Evolutionary conservation across 23 red algal genomes (phyloP).

Genomic region (Gracilaria domingensis): DNA sequence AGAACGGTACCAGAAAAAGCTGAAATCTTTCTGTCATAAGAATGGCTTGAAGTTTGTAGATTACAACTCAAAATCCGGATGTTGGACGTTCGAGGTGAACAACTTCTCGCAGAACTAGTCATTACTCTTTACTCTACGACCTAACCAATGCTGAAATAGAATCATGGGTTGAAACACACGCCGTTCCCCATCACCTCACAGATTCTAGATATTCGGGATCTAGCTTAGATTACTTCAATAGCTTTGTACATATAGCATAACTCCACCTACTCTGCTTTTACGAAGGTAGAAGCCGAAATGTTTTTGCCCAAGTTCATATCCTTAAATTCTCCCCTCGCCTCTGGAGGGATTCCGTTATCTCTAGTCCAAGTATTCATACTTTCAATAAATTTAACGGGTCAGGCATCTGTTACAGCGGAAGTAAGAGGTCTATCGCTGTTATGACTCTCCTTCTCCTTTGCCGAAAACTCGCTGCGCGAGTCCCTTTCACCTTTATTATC

Average conservation of each 20-base stretch:
- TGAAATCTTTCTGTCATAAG: constrained; percentile 74
- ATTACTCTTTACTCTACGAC: constrained; percentile 7
- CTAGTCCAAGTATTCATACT: neutral
- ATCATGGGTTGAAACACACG: neutral
- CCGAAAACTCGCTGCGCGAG: constrained; percentile 5
- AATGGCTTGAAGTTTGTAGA: constrained; percentile 71
- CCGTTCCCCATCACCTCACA: neutral
- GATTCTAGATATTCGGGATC: neutral
- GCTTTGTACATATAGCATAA: constrained; percentile 11
- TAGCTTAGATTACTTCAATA: constrained; percentile 1
- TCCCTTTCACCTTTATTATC: neutral
- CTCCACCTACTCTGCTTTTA: neutral
- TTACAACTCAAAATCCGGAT: constrained; percentile 73
- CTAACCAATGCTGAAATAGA: neutral
- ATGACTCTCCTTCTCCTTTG: constrained; percentile 3
- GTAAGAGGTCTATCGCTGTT: neutral
- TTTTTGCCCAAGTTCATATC: neutral
- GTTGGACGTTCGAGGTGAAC: constrained; percentile 80
- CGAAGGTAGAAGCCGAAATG: neutral
- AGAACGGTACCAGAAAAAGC: constrained; percentile 28
- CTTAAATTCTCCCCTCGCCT: neutral
- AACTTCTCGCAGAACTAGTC: constrained; percentile 62
- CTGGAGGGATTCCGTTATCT: neutral
- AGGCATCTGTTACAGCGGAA: neutral
- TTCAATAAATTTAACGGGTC: neutral